A percentile compares a stretch with the other conserved stretches of the same genome.
Conservation (phyloP, 1,284 basidiomycete species). For the Trichosporon sp. region DNA sequence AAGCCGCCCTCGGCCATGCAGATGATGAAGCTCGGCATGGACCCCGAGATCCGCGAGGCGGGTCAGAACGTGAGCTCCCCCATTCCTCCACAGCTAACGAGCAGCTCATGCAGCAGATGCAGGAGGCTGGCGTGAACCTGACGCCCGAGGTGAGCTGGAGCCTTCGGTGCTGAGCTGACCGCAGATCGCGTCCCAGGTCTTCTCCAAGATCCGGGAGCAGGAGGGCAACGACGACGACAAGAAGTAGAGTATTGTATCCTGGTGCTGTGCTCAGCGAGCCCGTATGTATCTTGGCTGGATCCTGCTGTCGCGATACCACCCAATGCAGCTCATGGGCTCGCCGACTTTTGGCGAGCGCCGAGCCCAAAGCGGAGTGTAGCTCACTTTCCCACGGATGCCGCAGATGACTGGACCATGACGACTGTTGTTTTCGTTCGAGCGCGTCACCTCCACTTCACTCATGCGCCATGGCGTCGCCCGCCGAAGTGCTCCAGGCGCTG, state of each 20-base stretch:
- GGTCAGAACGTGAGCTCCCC: constrained; percentile 31
- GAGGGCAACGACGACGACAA: constrained; percentile 9
- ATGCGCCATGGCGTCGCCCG: not conserved
- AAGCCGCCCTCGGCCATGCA: constrained; percentile 33
- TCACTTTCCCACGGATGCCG: not conserved
- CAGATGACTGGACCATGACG: not conserved
- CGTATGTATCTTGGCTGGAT: constrained; percentile 2
- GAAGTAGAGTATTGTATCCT: not conserved
- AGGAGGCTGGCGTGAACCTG: constrained; percentile 39
- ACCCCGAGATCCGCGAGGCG: constrained; percentile 37
- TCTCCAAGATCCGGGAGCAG: constrained; percentile 16
- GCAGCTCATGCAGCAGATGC: constrained; percentile 38
- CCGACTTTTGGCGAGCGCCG: not conserved
- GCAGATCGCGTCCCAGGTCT: constrained; percentile 21
- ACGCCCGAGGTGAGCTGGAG: constrained; percentile 26
- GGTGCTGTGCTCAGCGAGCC: not conserved
- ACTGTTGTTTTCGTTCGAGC: not conserved
- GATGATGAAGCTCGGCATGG: constrained; percentile 42
- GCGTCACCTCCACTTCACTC: not conserved
- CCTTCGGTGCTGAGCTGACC: not conserved
- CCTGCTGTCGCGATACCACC: not conserved
- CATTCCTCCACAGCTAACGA: not conserved
- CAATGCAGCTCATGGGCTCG: not conserved
- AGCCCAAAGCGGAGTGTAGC: not conserved
- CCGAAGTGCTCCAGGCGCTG: constrained; percentile 19